Conservation (phyloP, 2,329 filamentous ascomycete species). For the Raffaelea arxii region DNA sequence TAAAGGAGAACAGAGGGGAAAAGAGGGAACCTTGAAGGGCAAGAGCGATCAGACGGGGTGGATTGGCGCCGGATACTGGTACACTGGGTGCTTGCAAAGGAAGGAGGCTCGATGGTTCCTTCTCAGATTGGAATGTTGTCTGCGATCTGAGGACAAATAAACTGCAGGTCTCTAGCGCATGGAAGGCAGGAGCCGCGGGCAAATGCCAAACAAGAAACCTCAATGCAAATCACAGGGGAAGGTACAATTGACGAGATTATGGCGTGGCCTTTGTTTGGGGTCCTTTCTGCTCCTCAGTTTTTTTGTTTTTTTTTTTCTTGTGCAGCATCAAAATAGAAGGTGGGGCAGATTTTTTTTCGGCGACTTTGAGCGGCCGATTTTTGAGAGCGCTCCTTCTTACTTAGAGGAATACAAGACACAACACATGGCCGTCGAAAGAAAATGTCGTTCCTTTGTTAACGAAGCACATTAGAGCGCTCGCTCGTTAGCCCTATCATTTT, state of each 20-base stretch:
- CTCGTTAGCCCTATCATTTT: no score
- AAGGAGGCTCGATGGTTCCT: neutral
- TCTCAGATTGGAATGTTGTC: neutral
- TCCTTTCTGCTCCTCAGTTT: no score
- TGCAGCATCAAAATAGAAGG: neutral
- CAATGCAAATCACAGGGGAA: neutral
- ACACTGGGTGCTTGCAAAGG: neutral
- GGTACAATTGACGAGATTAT: neutral
- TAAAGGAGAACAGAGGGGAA: neutral
- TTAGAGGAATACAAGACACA: neutral
- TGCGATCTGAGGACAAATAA: neutral
- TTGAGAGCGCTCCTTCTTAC: neutral
- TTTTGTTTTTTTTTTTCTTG: neutral
- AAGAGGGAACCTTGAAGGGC: neutral
- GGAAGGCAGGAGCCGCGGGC: neutral
- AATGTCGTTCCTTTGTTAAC: no score
- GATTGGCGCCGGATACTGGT: no score
- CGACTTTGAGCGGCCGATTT: no score
- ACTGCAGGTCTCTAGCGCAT: neutral
- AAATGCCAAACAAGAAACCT: neutral
- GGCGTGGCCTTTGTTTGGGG: no score
- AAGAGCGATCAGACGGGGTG: neutral
- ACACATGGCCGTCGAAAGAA: conserved; percentile 1
- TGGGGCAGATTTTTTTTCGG: neutral
- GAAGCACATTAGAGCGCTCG: no score